phyloP scores from a whole-genome alignment of 768 basidiomycete genomes.

The Rhizopogon rudus region DNA sequence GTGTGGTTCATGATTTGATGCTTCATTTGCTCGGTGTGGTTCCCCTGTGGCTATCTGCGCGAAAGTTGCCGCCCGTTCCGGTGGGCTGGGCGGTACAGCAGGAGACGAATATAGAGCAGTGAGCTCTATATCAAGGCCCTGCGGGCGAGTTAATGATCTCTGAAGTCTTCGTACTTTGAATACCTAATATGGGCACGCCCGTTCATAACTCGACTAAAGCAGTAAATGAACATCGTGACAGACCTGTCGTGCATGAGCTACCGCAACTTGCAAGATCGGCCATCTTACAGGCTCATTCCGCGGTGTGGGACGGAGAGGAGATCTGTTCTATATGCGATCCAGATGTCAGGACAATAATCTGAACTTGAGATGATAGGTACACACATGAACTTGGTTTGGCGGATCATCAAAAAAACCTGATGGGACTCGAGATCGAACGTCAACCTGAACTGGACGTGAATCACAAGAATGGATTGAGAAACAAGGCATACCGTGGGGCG shows the following conservation, averaged over 20 bases:
- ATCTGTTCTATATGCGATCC: not conserved
- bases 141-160: not conserved
- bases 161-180: too few species aligned
- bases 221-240: not conserved
- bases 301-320: too few species aligned
- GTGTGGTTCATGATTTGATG: not conserved
- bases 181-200: not conserved
- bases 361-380: not conserved
- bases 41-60: not conserved
- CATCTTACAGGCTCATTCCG: not conserved
- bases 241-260: not conserved
- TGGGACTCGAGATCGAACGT: not conserved
- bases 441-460: not conserved
- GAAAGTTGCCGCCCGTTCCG: not conserved
- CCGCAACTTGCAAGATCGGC: not conserved
- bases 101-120: not conserved
- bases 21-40: too few species aligned
- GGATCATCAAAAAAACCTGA: not conserved
- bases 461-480: not conserved
- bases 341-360: not conserved
- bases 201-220: not conserved
- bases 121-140: too few species aligned
- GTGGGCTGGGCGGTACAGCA: not conserved
- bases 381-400: not conserved
- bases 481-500: not conserved